Base-by-base conservation (phyloP, 495 filamentous ascomycete genomes). In the Penicillium subrubescens region DNA sequence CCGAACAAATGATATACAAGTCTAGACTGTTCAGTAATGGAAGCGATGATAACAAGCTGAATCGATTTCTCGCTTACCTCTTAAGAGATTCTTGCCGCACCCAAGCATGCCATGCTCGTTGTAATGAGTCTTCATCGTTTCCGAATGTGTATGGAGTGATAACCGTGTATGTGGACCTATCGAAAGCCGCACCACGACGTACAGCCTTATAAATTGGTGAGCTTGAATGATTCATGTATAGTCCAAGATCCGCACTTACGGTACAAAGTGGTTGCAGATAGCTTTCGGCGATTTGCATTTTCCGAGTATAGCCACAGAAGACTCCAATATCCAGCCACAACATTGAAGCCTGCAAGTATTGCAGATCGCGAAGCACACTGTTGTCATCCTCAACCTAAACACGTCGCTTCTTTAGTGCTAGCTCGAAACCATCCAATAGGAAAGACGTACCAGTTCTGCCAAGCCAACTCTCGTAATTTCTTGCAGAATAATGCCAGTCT, bases 211-310 rank as follows among this genome's bases (percentile, higher is more conserved):
- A 50, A n/a, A 3, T 11, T 70, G 23, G 27, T 29, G 4, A 53
- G 31, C 14, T 11, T 29, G 5, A 8, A 29, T 33, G 10, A 52
- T 29, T 52, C 1, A 25, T 8, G 29, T 14, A 23, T 15, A 37
- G 33, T 29, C 17, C 19, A 14, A 54, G n/a, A 17, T 3, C 14
- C 2, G 2, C 5, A 55, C 60, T 12, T 67, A 85, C 81, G 1
- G 83, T 84, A 12, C 79, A 70, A 2, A 85, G 69, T 41, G 80
- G 75, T 23, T 81, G 77, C 17, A 81, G 67, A 69, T 81, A 82
- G 59, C 85, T 86, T 59, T 89, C 86, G 0, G 86, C 82, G 39
- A 90, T 84, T 67, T 89, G 86, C 81, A 89, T 89, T 60, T 87
- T 88, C 10, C 87, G 71, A 57, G 83, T 82, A 55, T 85, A 86